Evolutionary conservation across 768 basidiomycete species (phyloP), one percentile per base, ranked within the genome.

Genomic region (Cyathus striatus): DNA sequence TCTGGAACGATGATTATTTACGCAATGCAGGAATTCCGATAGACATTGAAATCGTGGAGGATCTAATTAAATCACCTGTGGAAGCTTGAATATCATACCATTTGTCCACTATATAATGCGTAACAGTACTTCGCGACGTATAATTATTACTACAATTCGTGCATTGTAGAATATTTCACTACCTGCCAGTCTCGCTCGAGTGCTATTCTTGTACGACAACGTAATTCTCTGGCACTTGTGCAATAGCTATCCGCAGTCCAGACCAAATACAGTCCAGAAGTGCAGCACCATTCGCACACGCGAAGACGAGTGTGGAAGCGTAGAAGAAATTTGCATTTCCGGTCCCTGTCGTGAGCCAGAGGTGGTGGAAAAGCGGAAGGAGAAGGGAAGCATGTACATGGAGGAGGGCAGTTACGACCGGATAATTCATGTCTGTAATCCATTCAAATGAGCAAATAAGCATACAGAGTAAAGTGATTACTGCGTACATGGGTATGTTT

Each of bases 291-390:
- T 89, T 86, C 2, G 83, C 86, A 49, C 92, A 75, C 0, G 91
- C 93, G 61, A 93, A 92, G 13, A 99, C 95, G 47, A 98, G 71
- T 2, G 93, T 97, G 3, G 86, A 83, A 0, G 96, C 96, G 54
- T 98, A 99, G 66, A 90, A 97, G 65, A 99, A 99, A 61, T 98
- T 98, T 36, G 95, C 93, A 55, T 99, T 98, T 2, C 92, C 96
- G 4, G 91, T 89, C 1, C 92, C 93, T 44, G 91, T 86, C 6
- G 70, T 72, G 5, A 97, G 76, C 95, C 96, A 99, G 2, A 98
- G 69, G 46, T 89, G 78, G 55, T 95, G 83, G 62, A 98, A 94
- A 23, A 96, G 72, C 0, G 95, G 95, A 45, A 97, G 75, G 17
- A 98, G 81, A 16, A 91, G 71, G 1, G 83, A 73, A 2, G 94